These are phyloP conservation scores for Beauveria medogensis DNA, from an alignment of 2,329 filamentous ascomycete genomes.

Conservation along the genomic window DNA sequence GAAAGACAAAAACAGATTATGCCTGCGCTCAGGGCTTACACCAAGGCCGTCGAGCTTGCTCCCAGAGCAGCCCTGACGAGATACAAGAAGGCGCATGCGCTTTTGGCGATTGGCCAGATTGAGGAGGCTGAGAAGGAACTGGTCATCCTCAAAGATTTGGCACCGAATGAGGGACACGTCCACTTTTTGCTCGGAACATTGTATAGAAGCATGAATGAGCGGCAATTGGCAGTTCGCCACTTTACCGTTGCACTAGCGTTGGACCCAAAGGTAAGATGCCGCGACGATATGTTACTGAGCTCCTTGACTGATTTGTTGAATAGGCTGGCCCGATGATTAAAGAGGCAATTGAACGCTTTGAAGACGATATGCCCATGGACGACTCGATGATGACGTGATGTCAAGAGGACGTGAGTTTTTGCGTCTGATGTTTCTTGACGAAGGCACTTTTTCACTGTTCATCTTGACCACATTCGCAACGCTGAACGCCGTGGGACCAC, in stretches of 20 bases:
- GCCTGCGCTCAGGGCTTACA: slow-evolving; percentile 73
- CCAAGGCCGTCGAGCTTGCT: slow-evolving; percentile 71
- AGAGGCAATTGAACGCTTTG: slow-evolving; percentile 87
- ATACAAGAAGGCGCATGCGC: slow-evolving; percentile 84
- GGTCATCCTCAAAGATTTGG: slow-evolving; percentile 80
- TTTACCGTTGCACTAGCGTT: slow-evolving; percentile 92
- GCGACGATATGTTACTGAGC: not conserved
- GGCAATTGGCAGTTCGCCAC: slow-evolving; percentile 76
- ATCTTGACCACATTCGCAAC: not conserved
- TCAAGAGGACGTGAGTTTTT: slow-evolving; percentile 21
- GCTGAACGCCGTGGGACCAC: not conserved
- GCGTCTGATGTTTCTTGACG: not conserved
- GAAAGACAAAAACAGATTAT: slow-evolving; percentile 81
- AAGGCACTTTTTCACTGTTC: not conserved
- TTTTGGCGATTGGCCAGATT: slow-evolving; percentile 67
- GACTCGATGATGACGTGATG: slow-evolving; percentile 54
- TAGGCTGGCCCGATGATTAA: slow-evolving; percentile 92
- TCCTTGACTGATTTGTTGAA: not conserved
- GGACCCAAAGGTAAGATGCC: slow-evolving; percentile 75
- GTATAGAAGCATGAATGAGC: slow-evolving; percentile 65
- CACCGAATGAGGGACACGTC: slow-evolving; percentile 90
- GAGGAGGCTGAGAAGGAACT: slow-evolving; percentile 73
- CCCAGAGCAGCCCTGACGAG: slow-evolving; percentile 75
- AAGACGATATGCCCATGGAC: slow-evolving; percentile 67
- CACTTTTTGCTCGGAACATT: slow-evolving; percentile 88